A percentile compares a stretch with the other conserved stretches of the same genome.
Evolutionary conservation across 2,329 filamentous ascomycete species (phyloP).

Genomic region (Alternaria sp.): DNA sequence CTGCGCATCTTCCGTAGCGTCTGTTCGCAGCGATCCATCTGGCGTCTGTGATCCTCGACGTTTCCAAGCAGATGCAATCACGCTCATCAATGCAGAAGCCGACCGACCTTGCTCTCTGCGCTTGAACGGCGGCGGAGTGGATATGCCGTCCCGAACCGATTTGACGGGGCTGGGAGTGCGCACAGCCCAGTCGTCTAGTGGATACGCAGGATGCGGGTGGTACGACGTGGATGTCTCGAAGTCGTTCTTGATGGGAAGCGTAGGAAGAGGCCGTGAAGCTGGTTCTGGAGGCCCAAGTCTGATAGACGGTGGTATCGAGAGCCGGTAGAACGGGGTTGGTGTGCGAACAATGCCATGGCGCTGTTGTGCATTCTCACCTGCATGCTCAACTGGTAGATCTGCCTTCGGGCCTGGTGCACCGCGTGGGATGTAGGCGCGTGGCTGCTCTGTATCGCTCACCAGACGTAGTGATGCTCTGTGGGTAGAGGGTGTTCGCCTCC

Average conservation of each 20-base stretch:
- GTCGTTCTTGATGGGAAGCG: constrained; percentile 26
- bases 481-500: not conserved
- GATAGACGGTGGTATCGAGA: constrained; percentile 35
- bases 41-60: constrained; percentile 17
- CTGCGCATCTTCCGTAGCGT: constrained; percentile 1
- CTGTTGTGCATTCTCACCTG: not conserved
- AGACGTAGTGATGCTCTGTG: not conserved
- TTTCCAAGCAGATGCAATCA: constrained; percentile 33
- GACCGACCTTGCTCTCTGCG: constrained; percentile 16
- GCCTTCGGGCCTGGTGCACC: constrained; percentile 9
- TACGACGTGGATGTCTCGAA: constrained; percentile 23
- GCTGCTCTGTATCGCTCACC: not conserved
- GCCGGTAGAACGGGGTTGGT: constrained; percentile 19
- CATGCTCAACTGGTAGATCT: not conserved
- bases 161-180: constrained; percentile 39
- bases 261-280: constrained; percentile 15
- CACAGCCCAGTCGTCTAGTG: constrained; percentile 32
- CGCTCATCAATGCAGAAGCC: constrained; percentile 27
- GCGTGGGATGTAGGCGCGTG: constrained; percentile 20
- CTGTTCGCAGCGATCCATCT: not conserved
- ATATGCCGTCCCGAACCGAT: constrained; percentile 24
- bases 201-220: constrained; percentile 31
- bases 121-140: constrained; percentile 26
- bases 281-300: constrained; percentile 21
- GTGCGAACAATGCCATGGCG: constrained; percentile 7